Evolutionary conservation across 352 stramenopile genomes (phyloP).

Genomic region (Aphanomyces astaci): DNA sequence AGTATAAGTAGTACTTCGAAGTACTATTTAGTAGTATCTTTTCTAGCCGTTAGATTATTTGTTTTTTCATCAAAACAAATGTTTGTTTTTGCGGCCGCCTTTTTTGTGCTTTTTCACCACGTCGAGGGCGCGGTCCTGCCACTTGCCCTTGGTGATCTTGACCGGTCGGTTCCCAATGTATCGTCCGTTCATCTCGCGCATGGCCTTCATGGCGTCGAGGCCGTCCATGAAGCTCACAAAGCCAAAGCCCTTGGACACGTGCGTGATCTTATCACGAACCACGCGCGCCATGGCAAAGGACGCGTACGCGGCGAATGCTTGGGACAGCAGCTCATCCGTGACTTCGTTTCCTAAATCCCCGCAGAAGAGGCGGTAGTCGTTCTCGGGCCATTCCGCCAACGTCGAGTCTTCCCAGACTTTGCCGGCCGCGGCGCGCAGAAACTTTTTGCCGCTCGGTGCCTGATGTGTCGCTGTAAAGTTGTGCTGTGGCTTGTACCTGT

Average conservation of each 20-base stretch:
- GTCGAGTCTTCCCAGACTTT: slow-evolving; percentile 90
- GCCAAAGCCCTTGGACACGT: slow-evolving; percentile 91
- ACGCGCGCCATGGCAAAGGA: slow-evolving; percentile 76
- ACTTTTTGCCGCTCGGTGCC: slow-evolving; percentile 37
- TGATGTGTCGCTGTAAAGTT: slow-evolving; percentile 19
- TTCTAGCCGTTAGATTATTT: no score
- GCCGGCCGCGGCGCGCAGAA: slow-evolving; percentile 63
- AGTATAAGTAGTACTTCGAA: no score
- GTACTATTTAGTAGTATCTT: no score
- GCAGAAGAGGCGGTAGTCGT: slow-evolving; percentile 95
- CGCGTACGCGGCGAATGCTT: slow-evolving; percentile 63
- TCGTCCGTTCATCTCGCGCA: slow-evolving; percentile 95
- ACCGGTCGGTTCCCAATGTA: slow-evolving; percentile 93
- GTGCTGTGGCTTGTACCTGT: slow-evolving; percentile 65
- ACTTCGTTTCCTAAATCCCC: slow-evolving; percentile 92
- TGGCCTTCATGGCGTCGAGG: slow-evolving; percentile 90
- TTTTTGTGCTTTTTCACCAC: slow-evolving; percentile 86
- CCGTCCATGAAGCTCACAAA: slow-evolving; percentile 93
- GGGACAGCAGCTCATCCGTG: slow-evolving; percentile 76
- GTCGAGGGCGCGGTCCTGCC: slow-evolving; percentile 91
- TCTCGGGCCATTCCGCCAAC: slow-evolving; percentile 91
- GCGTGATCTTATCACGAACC: slow-evolving; percentile 74
- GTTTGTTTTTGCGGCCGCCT: slow-evolving; percentile 72
- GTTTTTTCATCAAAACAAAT: no score
- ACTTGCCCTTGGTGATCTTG: slow-evolving; percentile 93